These are phyloP conservation scores for Furcasterigmium sp. DNA, from an alignment of 2,329 filamentous ascomycete species.

Conservation along the genomic window DNA sequence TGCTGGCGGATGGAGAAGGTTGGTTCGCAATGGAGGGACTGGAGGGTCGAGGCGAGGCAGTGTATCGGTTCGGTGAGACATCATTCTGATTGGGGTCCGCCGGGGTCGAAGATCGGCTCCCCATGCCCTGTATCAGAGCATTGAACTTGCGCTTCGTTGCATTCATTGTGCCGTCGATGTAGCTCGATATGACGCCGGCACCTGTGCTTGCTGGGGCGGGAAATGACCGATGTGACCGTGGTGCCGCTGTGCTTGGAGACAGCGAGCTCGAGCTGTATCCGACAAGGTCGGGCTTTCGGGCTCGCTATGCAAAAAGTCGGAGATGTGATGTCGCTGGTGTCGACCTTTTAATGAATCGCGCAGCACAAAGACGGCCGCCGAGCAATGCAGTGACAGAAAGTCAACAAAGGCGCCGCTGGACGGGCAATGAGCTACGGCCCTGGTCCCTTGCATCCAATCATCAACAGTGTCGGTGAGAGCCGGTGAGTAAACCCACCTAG, in stretches of 20 bases:
- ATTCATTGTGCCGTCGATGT: conserved; percentile 46
- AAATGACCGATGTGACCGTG: not conserved
- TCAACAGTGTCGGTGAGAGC: not conserved
- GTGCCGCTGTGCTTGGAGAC: too few relatives aligned
- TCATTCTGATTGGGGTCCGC: conserved; percentile 14
- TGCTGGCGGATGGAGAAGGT: not conserved
- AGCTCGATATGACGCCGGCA: not conserved
- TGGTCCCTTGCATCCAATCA: conserved; percentile 2
- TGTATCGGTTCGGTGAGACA: not conserved
- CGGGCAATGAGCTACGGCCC: conserved; percentile 11
- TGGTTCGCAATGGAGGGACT: conserved; percentile 8
- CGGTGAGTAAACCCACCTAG: too few relatives aligned
- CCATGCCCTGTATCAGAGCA: conserved; percentile 63
- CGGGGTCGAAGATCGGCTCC: conserved; percentile 26
- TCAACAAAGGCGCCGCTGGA: conserved; percentile 12
- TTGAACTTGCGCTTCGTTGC: conserved; percentile 83
- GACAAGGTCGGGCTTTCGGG: too few relatives aligned
- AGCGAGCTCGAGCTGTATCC: too few relatives aligned
- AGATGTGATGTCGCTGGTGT: too few relatives aligned
- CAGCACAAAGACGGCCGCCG: too few relatives aligned
- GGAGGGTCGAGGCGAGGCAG: conserved; percentile 9
- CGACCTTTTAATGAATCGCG: too few relatives aligned
- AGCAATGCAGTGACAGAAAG: conserved; percentile 3
- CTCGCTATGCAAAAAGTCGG: too few relatives aligned
- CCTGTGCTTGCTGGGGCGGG: not conserved